phyloP scores from a whole-genome alignment of 805 yeast species.

The Yamadazyma sp. region DNA sequence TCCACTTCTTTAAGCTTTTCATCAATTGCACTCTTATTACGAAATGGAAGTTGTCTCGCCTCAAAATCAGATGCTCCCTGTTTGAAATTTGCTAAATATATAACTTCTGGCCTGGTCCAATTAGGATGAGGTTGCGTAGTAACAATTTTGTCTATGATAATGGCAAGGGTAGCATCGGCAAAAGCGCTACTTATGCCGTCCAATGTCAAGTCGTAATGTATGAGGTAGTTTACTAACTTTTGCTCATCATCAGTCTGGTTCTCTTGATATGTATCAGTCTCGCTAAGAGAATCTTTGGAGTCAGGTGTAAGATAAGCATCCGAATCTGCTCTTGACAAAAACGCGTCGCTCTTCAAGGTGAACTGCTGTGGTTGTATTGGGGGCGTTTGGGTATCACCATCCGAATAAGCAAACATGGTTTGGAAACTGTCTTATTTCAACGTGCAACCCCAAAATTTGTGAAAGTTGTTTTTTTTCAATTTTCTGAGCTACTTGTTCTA shows the following conservation, averaged over 20 bases:
- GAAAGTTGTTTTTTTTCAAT: slow-evolving; percentile 1
- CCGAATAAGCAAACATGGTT: slow-evolving; percentile 2
- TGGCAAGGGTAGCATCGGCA: slow-evolving; percentile 6
- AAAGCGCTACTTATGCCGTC: slow-evolving; percentile 3
- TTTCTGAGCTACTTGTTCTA: slow-evolving; percentile 2
- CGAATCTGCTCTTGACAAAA: not conserved
- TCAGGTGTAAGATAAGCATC: slow-evolving; percentile 17
- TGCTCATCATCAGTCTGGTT: slow-evolving; percentile 9
- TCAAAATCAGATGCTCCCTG: not conserved
- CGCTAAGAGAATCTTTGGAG: slow-evolving; percentile 16
- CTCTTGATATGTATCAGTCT: slow-evolving; percentile 11
- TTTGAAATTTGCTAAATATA: slow-evolving; percentile 6
- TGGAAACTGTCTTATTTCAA: not conserved
- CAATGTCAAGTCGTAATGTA: slow-evolving; percentile 15
- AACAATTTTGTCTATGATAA: not conserved
- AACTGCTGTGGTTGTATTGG: slow-evolving; percentile 3
- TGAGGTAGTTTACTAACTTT: slow-evolving; percentile 7
- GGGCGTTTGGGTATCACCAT: slow-evolving; percentile 3
- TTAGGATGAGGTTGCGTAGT: not conserved
- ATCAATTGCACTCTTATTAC: not conserved
- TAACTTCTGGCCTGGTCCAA: slow-evolving; percentile 12
- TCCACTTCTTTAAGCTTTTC: slow-evolving; percentile 1
- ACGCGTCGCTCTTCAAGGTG: slow-evolving; percentile 6
- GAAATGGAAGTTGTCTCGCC: slow-evolving; percentile 1
- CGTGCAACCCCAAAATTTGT: slow-evolving; percentile 5